Percentiles rank a stretch among this genome's conserved stretches.
Conservation (phyloP, 768 basidiomycete species). For the Phallus indusiatus region DNA sequence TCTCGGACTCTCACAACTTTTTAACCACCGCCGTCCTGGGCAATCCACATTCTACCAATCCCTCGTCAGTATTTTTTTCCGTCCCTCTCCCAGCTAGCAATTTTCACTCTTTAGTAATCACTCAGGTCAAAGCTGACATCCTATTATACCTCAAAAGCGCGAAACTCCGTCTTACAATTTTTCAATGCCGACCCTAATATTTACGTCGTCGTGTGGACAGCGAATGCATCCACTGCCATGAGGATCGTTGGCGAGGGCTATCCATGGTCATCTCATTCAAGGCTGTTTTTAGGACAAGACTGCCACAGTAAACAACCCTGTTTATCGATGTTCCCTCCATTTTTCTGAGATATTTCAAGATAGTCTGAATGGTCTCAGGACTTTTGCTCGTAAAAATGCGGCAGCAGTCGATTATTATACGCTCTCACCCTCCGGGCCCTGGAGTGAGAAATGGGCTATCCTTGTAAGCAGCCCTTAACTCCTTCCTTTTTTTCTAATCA, state of each 20-base stretch:
- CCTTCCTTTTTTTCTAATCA: background rate
- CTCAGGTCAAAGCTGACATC: conserved; percentile 63
- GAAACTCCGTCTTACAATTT: conserved; percentile 63
- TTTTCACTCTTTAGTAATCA: conserved; percentile 7
- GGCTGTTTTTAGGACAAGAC: conserved; percentile 62
- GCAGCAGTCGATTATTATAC: conserved; percentile 56
- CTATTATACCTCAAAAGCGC: conserved; percentile 56
- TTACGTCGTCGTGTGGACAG: conserved; percentile 75
- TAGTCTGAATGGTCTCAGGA: conserved; percentile 73
- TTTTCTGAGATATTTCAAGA: conserved; percentile 20
- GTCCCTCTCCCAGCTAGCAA: conserved; percentile 5
- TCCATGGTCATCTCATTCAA: conserved; percentile 50
- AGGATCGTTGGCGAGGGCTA: conserved; percentile 79
- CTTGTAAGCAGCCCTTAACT: background rate
- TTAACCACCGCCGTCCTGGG: conserved; percentile 59
- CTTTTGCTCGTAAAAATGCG: conserved; percentile 51
- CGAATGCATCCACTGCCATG: conserved; percentile 70
- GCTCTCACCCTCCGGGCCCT: background rate
- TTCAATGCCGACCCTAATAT: conserved; percentile 60
- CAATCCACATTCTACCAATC: conserved; percentile 78
- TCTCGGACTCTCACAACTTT: conserved; percentile 61
- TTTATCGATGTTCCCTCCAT: background rate
- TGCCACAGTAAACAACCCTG: conserved; percentile 36
- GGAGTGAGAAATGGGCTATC: conserved; percentile 6
- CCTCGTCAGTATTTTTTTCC: conserved; percentile 40